Conservation (phyloP, 2,329 filamentous ascomycete genomes). For the Penicillium digitatum region DNA sequence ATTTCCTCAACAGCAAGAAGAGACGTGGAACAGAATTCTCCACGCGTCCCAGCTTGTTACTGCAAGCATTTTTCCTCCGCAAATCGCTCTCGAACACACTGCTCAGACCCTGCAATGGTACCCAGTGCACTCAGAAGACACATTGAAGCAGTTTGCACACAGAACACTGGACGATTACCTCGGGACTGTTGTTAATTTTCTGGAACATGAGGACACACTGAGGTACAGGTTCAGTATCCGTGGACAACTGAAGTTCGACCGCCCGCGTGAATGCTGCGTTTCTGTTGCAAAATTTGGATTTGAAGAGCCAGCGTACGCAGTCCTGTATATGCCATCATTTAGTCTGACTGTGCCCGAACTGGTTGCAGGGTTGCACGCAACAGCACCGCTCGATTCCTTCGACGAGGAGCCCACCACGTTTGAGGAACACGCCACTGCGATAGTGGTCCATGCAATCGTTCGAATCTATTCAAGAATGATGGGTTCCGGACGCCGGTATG, state of each 20-base stretch:
- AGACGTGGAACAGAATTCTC: neutral
- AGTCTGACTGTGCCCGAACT: slow-evolving; percentile 24
- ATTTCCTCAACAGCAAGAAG: neutral
- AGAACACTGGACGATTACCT: neutral
- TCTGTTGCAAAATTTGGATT: neutral
- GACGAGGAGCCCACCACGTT: slow-evolving; percentile 23
- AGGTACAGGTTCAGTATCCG: neutral
- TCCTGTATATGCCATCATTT: slow-evolving; percentile 30
- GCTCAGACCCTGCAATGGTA: neutral
- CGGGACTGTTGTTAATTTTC: neutral
- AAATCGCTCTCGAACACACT: neutral
- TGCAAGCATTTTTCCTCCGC: neutral
- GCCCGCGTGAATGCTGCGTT: neutral
- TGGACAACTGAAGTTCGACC: neutral
- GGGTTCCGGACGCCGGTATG: slow-evolving; percentile 20
- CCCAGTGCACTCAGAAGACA: neutral
- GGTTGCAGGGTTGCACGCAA: slow-evolving; percentile 24
- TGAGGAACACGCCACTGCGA: slow-evolving; percentile 23
- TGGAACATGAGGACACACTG: neutral
- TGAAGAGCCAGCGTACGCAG: slow-evolving; percentile 19
- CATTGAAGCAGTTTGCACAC: neutral
- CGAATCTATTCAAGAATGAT: slow-evolving; percentile 33
- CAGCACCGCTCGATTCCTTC: slow-evolving; percentile 27
- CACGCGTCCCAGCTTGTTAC: neutral
- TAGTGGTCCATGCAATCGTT: slow-evolving; percentile 27